These are phyloP conservation scores for Fusarium pininemorale DNA, from an alignment of 2,329 filamentous ascomycete genomes.

Conservation along the genomic window DNA sequence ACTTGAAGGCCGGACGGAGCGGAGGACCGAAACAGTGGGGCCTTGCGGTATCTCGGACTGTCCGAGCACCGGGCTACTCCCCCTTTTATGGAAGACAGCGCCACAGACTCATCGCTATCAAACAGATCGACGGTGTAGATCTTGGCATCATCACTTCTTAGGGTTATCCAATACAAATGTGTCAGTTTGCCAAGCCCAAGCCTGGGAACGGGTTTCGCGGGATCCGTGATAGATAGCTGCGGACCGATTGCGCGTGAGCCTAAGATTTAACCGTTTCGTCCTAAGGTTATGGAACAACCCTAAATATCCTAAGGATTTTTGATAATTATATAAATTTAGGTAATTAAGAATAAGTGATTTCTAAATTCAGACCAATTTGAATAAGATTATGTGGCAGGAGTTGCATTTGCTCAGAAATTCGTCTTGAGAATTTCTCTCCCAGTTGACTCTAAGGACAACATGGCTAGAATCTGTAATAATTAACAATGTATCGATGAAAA, in stretches of 20 bases:
- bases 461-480: no score
- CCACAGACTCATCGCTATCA: neutral
- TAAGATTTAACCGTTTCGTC: no score
- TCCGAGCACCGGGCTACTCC: neutral
- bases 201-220: neutral
- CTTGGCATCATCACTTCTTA: neutral
- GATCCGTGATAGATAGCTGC: neutral
- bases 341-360: no score
- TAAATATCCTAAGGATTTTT: no score
- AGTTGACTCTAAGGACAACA: no score
- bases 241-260: neutral
- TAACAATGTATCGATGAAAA: rapidly evolving
- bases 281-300: no score
- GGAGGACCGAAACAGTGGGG: conserved; percentile 1
- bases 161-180: rapidly evolving
- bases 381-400: no score
- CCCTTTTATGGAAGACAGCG: neutral
- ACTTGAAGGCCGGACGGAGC: neutral
- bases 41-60: conserved; percentile 7
- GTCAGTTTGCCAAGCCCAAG: neutral
- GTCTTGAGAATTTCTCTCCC: no score
- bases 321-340: rapidly evolving
- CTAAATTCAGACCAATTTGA: rapidly evolving
- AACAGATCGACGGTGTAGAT: neutral
- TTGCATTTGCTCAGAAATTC: no score